Conservation (phyloP, 1,284 basidiomycete genomes). For the Pholiota adiposa region DNA sequence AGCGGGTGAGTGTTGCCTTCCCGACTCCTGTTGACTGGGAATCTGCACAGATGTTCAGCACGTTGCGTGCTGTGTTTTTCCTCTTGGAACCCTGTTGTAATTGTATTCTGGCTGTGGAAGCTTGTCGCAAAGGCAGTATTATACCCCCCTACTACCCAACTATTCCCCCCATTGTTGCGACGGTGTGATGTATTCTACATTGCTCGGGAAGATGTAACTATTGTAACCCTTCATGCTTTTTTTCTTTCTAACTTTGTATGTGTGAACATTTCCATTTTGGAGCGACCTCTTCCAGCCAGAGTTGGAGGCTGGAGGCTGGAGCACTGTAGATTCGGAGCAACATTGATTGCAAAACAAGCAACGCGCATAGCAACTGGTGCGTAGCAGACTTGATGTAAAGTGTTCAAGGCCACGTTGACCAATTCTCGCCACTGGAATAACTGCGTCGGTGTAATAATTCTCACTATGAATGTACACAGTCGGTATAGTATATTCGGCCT, state of each 20-base stretch:
- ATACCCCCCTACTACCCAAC: not conserved
- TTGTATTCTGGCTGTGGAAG: not conserved
- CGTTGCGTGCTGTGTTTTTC: not conserved
- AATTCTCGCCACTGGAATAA: not conserved
- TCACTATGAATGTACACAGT: too few species aligned
- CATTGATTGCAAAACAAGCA: too few species aligned
- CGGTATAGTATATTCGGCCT: too few species aligned
- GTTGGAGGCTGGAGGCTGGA: not conserved
- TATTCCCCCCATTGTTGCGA: not conserved
- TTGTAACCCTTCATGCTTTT: not conserved
- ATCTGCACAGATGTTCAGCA: not conserved
- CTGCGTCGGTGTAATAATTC: too few species aligned
- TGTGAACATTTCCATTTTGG: not conserved
- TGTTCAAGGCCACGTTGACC: not conserved
- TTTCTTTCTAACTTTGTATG: not conserved
- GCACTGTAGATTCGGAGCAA: not conserved
- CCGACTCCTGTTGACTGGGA: not conserved
- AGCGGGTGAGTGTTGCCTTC: not conserved
- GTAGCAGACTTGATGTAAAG: not conserved
- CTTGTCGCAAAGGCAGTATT: not conserved
- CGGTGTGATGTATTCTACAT: not conserved
- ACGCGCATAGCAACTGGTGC: not conserved
- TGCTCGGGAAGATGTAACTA: not conserved
- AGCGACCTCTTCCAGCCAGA: not conserved
- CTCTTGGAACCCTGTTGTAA: constrained; percentile 1